A percentile compares a stretch with the other conserved stretches of the same genome.
phyloP scores from a whole-genome alignment of 768 basidiomycete genomes.

The Mycena epipterygia region DNA sequence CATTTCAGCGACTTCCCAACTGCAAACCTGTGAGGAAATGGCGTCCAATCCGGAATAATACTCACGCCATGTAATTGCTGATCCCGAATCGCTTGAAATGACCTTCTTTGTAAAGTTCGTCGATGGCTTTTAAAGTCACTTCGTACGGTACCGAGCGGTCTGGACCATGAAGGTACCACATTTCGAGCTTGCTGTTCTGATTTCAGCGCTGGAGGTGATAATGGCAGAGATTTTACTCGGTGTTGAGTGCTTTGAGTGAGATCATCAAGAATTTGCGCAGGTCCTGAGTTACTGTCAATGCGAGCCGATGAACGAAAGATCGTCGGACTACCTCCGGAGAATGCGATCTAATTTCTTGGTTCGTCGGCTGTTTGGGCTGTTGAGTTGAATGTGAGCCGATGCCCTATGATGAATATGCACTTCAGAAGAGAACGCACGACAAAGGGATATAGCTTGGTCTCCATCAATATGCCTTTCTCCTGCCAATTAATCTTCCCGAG shows the following conservation, averaged over 20 bases:
- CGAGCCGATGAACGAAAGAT: background rate
- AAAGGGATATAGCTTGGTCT: constrained; percentile 63
- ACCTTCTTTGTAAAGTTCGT: constrained; percentile 69
- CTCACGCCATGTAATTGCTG: constrained; percentile 70
- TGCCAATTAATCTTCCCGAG: constrained; percentile 66
- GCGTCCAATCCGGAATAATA: background rate
- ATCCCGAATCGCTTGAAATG: constrained; percentile 72
- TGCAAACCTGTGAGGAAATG: constrained; percentile 31
- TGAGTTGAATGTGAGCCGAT: background rate
- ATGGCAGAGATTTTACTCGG: constrained; percentile 49
- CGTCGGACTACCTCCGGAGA: constrained; percentile 8
- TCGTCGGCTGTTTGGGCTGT: background rate
- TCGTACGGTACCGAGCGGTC: constrained; percentile 71
- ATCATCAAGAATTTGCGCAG: constrained; percentile 58
- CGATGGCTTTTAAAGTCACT: constrained; percentile 65
- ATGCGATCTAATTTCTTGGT: constrained; percentile 1
- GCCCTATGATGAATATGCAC: background rate
- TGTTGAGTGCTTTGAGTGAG: constrained; percentile 61
- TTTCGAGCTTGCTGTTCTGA: constrained; percentile 55
- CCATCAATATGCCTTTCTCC: constrained; percentile 64
- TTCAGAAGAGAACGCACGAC: background rate
- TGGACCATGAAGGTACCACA: constrained; percentile 72
- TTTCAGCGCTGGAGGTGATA: background rate
- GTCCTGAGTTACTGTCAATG: constrained; percentile 43
- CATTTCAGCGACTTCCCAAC: constrained; percentile 79